Base-by-base conservation (phyloP, 164 flowering plant species). In the Tinospora cordifolia region DNA sequence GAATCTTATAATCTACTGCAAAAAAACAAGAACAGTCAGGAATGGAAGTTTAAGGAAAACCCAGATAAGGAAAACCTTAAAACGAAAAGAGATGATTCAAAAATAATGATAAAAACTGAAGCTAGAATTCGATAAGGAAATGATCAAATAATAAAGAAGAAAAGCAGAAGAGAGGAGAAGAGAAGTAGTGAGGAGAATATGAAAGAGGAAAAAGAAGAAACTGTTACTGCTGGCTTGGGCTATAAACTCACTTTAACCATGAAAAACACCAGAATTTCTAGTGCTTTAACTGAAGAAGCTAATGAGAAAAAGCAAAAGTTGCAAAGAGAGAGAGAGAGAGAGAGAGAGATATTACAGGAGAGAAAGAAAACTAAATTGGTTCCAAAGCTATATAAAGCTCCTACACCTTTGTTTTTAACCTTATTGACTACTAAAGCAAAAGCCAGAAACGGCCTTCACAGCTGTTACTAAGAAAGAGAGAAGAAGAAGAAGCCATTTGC, bases 211-310 rank as follows among this genome's bases (percentile, higher is more conserved):
- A 79, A 76, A 83, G 84, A 78, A 72, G 83, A 82, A 83, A 80
- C 81, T 79, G 81, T 74, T 39, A 67, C 64, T 70, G 76, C 59
- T 57, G 63, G 82, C 21, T 78, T 62, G 84, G 79, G 79, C 79
- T 82, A 84, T 82, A 84, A 82, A 85, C 76, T 75, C 67, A 75
- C 87, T 87, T 89, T 84, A 85, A 79, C 78, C 78, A 77, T 74
- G 73, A 64, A 81, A 83, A 80, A 80, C 81, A 84, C 75, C 83
- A 81, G 83, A 84, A 77, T 75, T 82, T 71, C 72, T 75, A 76
- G 85, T 27, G 81, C 92, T 87, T 90, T 90, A 87, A 88, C 91
- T 74, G 96, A 85, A 88, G 80, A n/a, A 15, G 59, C 74, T 75
- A 71, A 75, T 69, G 80, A 71, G 80, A 75, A 72, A 88, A 87